Conservation (phyloP, 192 early-diverging fungal species). For the Backusella circina region DNA sequence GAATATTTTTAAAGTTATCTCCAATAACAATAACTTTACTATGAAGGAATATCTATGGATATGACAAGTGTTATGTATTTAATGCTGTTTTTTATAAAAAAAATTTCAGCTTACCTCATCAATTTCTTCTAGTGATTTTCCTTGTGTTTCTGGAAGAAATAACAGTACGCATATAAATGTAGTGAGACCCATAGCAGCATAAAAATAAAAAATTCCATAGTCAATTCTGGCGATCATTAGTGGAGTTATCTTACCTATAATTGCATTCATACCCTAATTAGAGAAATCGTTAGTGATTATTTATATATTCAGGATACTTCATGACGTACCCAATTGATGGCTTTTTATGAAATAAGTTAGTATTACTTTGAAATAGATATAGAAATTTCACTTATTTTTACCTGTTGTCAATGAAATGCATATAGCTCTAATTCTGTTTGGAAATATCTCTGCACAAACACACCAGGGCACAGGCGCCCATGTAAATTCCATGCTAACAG, state of each 20-base stretch:
- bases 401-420: neutral
- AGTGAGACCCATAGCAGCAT: neutral
- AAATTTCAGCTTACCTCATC: neutral
- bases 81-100: neutral
- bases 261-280: slow-evolving; percentile 3
- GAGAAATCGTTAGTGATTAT: neutral
- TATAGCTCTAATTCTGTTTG: slow-evolving; percentile 5
- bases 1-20: neutral
- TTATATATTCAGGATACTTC: neutral
- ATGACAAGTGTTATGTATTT: neutral
- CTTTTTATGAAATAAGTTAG: neutral
- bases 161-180: neutral
- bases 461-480: neutral
- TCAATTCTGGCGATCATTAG: neutral
- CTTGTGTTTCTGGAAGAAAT: neutral
- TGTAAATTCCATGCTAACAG: neutral
- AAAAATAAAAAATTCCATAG: neutral
- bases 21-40: neutral
- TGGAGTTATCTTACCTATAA: slow-evolving; percentile 2
- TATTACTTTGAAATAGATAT: no score
- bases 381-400: neutral
- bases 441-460: neutral
- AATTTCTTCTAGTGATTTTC: slow-evolving; percentile 4
- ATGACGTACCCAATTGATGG: neutral
- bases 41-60: neutral